Conservation (phyloP, 2,329 filamentous ascomycete species). For the Dactylonectria macrodidyma region DNA sequence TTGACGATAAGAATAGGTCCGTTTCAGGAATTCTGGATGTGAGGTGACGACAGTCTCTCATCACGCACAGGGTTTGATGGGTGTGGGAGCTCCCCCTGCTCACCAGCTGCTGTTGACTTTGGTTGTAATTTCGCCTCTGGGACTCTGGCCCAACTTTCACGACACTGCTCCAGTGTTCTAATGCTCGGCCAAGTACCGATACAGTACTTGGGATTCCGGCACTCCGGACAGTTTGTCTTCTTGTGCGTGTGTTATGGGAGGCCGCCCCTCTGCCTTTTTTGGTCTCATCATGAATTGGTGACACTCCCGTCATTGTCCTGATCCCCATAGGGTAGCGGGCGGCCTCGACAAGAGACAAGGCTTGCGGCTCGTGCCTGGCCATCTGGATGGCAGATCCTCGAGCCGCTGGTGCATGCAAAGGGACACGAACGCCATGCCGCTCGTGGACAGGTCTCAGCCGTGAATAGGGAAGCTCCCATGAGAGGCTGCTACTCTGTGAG, state of each 20-base stretch:
- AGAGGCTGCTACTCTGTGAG: conserved; percentile 31
- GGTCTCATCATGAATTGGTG: background rate
- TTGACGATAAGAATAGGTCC: conserved; percentile 34
- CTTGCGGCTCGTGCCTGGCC: conserved; percentile 42
- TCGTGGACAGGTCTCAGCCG: conserved; percentile 34
- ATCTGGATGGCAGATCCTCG: conserved; percentile 25
- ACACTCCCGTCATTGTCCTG: too few relatives aligned
- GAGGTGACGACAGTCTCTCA: conserved; percentile 44
- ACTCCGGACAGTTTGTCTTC: conserved; percentile 35
- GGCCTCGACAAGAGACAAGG: background rate
- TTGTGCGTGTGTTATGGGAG: conserved; percentile 2
- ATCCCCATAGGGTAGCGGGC: background rate
- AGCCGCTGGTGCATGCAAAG: conserved; percentile 41
- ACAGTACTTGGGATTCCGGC: conserved; percentile 32
- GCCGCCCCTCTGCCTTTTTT: background rate
- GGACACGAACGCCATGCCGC: conserved; percentile 41
- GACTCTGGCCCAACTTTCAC: conserved; percentile 38
- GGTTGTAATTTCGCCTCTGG: conserved; percentile 46
- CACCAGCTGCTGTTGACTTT: conserved; percentile 27
- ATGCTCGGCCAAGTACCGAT: conserved; percentile 45
- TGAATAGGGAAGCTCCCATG: conserved; percentile 8
- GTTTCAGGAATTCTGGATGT: conserved; percentile 25
- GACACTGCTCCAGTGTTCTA: conserved; percentile 21
- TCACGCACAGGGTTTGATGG: conserved; percentile 28
- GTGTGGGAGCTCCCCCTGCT: conserved; percentile 34